Percentiles rank a stretch among this genome's conserved stretches.
Evolutionary conservation across 495 filamentous ascomycete genomes (phyloP).

Genomic region (Hypoxylon intermedium): DNA sequence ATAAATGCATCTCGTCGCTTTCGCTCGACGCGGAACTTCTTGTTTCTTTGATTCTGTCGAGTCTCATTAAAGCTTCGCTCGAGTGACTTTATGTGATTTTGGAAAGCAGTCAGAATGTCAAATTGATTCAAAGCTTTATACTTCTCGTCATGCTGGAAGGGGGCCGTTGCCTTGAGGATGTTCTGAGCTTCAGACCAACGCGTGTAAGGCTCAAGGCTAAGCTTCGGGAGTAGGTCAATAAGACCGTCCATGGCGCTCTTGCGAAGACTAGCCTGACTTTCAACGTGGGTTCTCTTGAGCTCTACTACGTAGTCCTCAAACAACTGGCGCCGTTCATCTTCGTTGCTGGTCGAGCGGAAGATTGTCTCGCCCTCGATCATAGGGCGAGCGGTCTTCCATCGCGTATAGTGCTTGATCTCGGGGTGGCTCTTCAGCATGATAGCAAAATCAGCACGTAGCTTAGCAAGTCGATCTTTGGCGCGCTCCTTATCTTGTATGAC

Average conservation of each 20-base stretch:
- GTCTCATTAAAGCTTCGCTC: constrained; percentile 90
- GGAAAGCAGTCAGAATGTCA: constrained; percentile 91
- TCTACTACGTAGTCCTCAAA: constrained; percentile 94
- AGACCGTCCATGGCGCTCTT: constrained; percentile 89
- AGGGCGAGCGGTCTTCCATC: constrained; percentile 94
- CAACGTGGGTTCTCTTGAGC: constrained; percentile 77
- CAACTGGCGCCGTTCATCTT: constrained; percentile 86
- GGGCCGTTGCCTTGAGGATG: constrained; percentile 77
- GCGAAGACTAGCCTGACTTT: constrained; percentile 72
- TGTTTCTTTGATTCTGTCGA: constrained; percentile 83
- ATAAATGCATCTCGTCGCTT: constrained; percentile 83
- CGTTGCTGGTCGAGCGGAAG: constrained; percentile 88
- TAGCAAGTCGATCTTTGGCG: constrained; percentile 91
- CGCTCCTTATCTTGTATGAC: constrained; percentile 92
- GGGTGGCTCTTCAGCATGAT: constrained; percentile 96
- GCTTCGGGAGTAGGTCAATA: constrained; percentile 76
- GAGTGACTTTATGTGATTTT: constrained; percentile 90
- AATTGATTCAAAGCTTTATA: constrained; percentile 86
- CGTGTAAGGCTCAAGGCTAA: constrained; percentile 91
- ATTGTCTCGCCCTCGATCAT: constrained; percentile 96
- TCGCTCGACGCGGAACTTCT: constrained; percentile 79
- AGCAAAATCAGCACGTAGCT: constrained; percentile 90
- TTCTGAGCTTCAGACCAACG: constrained; percentile 91
- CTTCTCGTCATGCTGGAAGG: constrained; percentile 84
- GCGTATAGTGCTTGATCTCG: constrained; percentile 96